Evolutionary conservation across 192 early-diverging fungal genomes (phyloP), one percentile per base, ranked within the genome.

Genomic region (Dissophora globulifera): DNA sequence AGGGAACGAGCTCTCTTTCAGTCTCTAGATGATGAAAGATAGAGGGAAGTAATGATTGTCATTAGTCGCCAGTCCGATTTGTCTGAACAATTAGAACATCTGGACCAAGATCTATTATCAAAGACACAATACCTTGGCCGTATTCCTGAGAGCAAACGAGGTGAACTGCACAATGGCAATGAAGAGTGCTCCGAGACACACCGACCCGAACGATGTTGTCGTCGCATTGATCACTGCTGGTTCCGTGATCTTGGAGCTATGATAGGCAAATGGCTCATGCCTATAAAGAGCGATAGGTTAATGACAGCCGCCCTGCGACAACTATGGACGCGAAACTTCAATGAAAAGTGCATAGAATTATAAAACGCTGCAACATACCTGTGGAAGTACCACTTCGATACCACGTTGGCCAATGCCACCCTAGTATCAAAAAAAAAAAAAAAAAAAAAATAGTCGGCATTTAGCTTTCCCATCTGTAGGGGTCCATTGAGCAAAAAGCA

Each of bases 361-460:
- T n/a, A n/a, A n/a, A n/a, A n/a, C n/a, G n/a, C n/a, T n/a, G n/a
- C n/a, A n/a, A n/a, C n/a, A n/a, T 70, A 84, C 82, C 85, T 71
- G 53, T 90, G 85, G 54, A 94, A 94, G 67, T 93, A 94, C 93
- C 93, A 94, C 75, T 93, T 83, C 3, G 90, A 90, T 12, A 91
- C 90, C 10, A 91, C 87, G 9, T 88, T 86, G 9, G 90, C 80
- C 49, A 94, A 78, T 7, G 85, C 84, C 19, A 87, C 84, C 70
- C 88, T 85, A 66, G 0, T 8, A 26, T 26, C 58, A 20, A 50
- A 45, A 45, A n/a, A 5, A 12, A 17, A 45, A n/a, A 4, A n/a
- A 6, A 38, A 38, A 9, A 38, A n/a, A 13, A 40, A 13, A 40
- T 40, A 13, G 13, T 40, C 38, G 13, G 38, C 38, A 40, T 40